Evolutionary conservation across 306 rosid genomes (phyloP).

Genomic region (Ormosia emarginata): DNA sequence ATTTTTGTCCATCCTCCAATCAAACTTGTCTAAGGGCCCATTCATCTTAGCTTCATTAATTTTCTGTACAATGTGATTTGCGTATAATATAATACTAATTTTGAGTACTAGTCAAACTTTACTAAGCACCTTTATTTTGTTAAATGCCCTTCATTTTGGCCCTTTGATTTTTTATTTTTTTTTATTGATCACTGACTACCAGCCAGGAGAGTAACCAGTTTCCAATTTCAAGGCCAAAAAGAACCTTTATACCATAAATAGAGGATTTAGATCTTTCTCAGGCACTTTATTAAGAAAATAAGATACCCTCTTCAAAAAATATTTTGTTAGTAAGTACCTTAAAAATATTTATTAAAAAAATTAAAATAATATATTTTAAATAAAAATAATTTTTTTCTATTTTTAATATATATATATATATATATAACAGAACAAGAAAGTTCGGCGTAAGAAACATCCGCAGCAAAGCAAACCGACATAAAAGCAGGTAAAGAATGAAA

Average conservation of each 20-base stretch:
- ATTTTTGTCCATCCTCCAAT: too few species aligned
- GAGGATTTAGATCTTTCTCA: neutral
- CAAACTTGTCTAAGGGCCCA: neutral
- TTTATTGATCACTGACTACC: neutral
- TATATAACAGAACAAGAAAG: too few species aligned
- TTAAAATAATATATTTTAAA: too few species aligned
- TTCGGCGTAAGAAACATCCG: too few species aligned
- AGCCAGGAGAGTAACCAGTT: neutral
- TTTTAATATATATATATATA: too few species aligned
- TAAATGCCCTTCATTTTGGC: neutral
- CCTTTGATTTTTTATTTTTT: neutral
- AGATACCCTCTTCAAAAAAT: too few species aligned
- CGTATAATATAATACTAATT: neutral
- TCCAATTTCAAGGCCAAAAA: conserved; percentile 4
- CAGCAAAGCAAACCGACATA: too few species aligned
- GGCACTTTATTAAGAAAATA: neutral
- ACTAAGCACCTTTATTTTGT: neutral
- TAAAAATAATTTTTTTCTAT: too few species aligned
- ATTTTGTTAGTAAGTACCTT: too few species aligned
- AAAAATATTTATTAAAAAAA: too few species aligned
- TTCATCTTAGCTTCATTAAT: neutral
- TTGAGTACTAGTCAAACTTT: neutral
- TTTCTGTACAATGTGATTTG: too few species aligned
- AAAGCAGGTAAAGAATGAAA: too few species aligned
- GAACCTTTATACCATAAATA: neutral